A percentile compares a stretch with the other conserved stretches of the same genome.
Conservation (phyloP, 176 grass and related monocot genomes). For the Lolium multiflorum region DNA sequence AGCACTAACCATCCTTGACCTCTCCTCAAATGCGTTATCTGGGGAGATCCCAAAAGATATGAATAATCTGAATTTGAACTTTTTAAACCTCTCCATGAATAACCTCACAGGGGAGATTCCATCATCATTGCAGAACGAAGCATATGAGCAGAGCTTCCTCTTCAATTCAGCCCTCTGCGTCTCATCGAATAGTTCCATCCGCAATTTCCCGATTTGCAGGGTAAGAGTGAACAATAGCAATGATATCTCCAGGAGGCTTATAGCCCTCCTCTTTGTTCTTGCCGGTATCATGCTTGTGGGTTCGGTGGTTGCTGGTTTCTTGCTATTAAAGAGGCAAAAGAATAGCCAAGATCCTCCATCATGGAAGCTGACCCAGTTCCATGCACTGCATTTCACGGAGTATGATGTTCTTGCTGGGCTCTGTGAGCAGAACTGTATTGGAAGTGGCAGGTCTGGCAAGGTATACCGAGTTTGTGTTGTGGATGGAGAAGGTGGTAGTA, state of each 20-base stretch:
- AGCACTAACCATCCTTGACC: conserved; percentile 56
- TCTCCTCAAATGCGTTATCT: conserved; percentile 54
- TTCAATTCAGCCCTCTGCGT: conserved; percentile 67
- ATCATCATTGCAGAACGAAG: conserved; percentile 32
- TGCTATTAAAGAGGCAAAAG: conserved; percentile 30
- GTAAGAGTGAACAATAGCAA: conserved; percentile 9
- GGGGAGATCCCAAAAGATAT: conserved; percentile 56
- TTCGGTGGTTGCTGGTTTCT: conserved; percentile 25
- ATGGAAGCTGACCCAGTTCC: conserved; percentile 67
- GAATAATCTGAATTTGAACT: not conserved
- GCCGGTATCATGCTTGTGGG: conserved; percentile 26
- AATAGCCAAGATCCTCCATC: conserved; percentile 18
- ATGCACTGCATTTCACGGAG: conserved; percentile 47
- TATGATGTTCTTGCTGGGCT: conserved; percentile 45
- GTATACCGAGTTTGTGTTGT: conserved; percentile 53
- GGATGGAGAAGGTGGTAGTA: not conserved
- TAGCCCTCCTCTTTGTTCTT: conserved; percentile 36
- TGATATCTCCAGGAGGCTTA: conserved; percentile 15
- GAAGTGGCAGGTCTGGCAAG: conserved; percentile 65
- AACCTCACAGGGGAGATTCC: conserved; percentile 69
- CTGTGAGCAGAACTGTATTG: conserved; percentile 60
- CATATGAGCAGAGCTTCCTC: conserved; percentile 60
- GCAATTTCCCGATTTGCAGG: conserved; percentile 39
- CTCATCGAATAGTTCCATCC: conserved; percentile 16
- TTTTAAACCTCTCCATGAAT: conserved; percentile 66